Conservation (phyloP, 208 protist species). For the Phytomonas sp. region DNA sequence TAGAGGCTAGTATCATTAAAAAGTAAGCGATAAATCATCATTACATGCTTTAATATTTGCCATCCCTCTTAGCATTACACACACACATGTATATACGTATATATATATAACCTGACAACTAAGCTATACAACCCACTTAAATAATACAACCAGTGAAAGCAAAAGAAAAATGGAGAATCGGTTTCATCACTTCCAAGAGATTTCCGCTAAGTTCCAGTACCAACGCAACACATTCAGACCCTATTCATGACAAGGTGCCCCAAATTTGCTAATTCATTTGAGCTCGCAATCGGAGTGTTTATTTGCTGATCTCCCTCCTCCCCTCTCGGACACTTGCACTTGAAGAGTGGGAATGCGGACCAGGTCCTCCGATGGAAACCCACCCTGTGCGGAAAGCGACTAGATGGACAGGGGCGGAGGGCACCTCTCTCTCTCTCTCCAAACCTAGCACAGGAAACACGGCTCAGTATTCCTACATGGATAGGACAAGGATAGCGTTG, state of each 20-base stretch:
- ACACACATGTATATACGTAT: background rate
- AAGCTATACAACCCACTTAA: background rate
- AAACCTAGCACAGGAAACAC: background rate
- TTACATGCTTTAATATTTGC: background rate
- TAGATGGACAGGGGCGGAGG: background rate
- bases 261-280: constrained; percentile 1
- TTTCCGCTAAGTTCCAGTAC: background rate
- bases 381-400: background rate
- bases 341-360: background rate
- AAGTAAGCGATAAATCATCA: background rate
- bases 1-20: background rate
- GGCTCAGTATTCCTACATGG: background rate
- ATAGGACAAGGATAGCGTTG: background rate
- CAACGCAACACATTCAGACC: background rate
- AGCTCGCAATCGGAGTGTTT: background rate
- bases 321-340: background rate
- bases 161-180: background rate
- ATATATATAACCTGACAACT: background rate
- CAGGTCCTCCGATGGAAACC: background rate
- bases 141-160: background rate
- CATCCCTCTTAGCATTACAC: background rate
- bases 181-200: background rate
- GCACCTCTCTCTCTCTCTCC: no score
- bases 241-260: background rate
- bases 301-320: background rate